Evolutionary conservation across 305 asterid genomes (phyloP).

Genomic region (Andrographis paniculata): DNA sequence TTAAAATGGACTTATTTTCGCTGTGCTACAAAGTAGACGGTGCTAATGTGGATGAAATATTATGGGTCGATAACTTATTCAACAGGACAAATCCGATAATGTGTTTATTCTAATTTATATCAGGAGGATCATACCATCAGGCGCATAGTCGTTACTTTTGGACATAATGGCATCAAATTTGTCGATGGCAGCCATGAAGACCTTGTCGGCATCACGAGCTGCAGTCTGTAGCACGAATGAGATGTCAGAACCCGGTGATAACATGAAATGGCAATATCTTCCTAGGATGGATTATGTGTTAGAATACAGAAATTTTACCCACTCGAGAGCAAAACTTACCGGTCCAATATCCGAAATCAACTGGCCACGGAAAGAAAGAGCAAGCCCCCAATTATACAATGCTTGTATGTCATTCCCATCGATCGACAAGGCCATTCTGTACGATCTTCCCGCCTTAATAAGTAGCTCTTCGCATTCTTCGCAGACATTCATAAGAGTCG

Average conservation of each 20-base stretch:
- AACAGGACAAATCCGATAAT: slow-evolving; percentile 4
- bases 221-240: slow-evolving; percentile 45
- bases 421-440: slow-evolving; percentile 76
- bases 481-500: slow-evolving; percentile 55
- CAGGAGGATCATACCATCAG: slow-evolving; percentile 53
- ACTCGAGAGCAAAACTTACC: slow-evolving; percentile 34
- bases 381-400: slow-evolving; percentile 89
- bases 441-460: slow-evolving; percentile 71
- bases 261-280: background rate
- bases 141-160: slow-evolving; percentile 64
- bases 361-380: slow-evolving; percentile 80
- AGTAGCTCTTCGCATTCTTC: slow-evolving; percentile 86
- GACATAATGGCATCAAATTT: slow-evolving; percentile 90
- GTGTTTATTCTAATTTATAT: slow-evolving; percentile 9
- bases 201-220: slow-evolving; percentile 78
- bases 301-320: too few relatives aligned
- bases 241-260: slow-evolving; percentile 4
- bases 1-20: background rate
- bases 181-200: slow-evolving; percentile 91
- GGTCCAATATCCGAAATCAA: slow-evolving; percentile 92
- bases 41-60: too few relatives aligned
- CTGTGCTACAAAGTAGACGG: background rate
- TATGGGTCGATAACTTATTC: background rate
- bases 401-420: slow-evolving; percentile 84
- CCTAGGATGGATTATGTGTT: too few relatives aligned